These are phyloP conservation scores for Penicillium lividum DNA, from an alignment of 495 filamentous ascomycete genomes.

Conservation along the genomic window DNA sequence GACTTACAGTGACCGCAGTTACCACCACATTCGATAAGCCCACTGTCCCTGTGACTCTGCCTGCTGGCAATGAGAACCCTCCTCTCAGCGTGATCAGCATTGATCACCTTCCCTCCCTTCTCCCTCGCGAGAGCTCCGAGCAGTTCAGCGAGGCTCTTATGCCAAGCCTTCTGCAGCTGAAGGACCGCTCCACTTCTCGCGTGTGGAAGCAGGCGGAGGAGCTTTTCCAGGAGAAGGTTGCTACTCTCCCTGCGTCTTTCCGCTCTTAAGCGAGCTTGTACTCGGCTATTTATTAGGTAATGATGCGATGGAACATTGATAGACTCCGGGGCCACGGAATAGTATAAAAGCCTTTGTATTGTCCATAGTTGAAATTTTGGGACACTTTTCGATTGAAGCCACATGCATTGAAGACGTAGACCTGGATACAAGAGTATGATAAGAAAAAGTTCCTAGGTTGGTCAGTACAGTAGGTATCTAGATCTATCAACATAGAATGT, in stretches of 20 bases:
- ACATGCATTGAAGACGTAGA: background rate
- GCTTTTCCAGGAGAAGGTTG: slow-evolving; percentile 83
- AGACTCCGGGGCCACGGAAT: slow-evolving; percentile 15
- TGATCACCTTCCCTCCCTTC: slow-evolving; percentile 84
- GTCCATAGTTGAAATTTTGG: slow-evolving; percentile 1
- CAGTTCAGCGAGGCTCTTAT: slow-evolving; percentile 79
- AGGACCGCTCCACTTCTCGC: slow-evolving; percentile 66
- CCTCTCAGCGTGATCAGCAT: slow-evolving; percentile 79
- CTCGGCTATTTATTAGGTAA: background rate
- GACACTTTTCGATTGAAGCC: background rate
- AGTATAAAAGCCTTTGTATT: slow-evolving; percentile 22
- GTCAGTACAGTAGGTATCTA: too few relatives aligned
- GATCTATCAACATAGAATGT: too few relatives aligned
- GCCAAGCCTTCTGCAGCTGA: slow-evolving; percentile 75
- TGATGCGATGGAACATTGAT: slow-evolving; percentile 25
- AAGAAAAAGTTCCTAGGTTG: background rate
- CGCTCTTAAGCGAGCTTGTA: slow-evolving; percentile 16
- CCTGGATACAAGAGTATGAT: background rate
- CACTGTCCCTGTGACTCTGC: slow-evolving; percentile 67
- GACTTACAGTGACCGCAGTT: slow-evolving; percentile 23
- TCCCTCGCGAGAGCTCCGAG: slow-evolving; percentile 86
- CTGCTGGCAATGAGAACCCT: slow-evolving; percentile 54
- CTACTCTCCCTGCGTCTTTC: slow-evolving; percentile 58
- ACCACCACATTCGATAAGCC: slow-evolving; percentile 81
- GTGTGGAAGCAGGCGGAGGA: slow-evolving; percentile 86